These are phyloP conservation scores for Aureobasidium sp. DNA, from an alignment of 2,329 filamentous ascomycete genomes.

Conservation along the genomic window DNA sequence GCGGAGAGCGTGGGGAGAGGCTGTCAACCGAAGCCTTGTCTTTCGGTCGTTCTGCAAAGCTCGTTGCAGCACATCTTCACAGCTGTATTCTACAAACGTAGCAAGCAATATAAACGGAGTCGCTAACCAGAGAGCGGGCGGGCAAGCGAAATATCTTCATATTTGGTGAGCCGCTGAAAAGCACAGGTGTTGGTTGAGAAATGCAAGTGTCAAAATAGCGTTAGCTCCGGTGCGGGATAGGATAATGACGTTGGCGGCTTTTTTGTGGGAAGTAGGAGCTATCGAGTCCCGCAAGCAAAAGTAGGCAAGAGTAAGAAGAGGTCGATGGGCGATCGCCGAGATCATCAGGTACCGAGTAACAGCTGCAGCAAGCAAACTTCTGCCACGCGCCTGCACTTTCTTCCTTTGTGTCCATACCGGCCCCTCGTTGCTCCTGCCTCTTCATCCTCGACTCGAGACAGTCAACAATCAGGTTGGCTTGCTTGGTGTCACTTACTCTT, in stretches of 20 bases:
- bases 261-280: not conserved
- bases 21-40: not conserved
- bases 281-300: not conserved
- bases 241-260: constrained; percentile 11
- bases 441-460: not conserved
- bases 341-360: constrained; percentile 14
- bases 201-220: not conserved
- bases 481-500: not conserved
- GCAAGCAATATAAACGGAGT: not conserved
- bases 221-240: constrained; percentile 10
- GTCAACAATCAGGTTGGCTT: not conserved
- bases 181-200: constrained; percentile 14
- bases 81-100: not conserved
- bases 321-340: constrained; percentile 6
- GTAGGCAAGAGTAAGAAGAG: not conserved
- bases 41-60: not conserved
- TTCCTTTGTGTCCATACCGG: constrained; percentile 7
- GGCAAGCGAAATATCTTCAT: not conserved
- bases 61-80: not conserved
- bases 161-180: not conserved
- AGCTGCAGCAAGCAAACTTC: constrained; percentile 7
- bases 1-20: constrained; percentile 8
- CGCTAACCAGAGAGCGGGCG: not conserved
- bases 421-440: constrained; percentile 5
- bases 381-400: constrained; percentile 10